Percentiles rank a stretch among this genome's conserved stretches.
Evolutionary conservation across 2,329 filamentous ascomycete species (phyloP).

Genomic region (Pseudogymnoascus sp.): DNA sequence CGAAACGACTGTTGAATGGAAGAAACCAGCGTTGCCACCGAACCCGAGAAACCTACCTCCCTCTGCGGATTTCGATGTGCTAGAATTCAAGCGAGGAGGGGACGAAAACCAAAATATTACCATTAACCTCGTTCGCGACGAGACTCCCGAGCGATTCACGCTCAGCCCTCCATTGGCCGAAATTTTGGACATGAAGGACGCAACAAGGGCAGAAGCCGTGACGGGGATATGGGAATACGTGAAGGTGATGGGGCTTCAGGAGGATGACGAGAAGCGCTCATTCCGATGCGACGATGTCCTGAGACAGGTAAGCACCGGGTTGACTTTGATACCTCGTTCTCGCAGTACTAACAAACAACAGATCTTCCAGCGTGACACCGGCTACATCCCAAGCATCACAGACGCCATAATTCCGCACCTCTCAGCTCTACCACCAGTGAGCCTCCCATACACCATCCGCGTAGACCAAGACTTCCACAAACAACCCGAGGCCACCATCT

Average conservation of each 20-base stretch:
- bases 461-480: constrained; percentile 79
- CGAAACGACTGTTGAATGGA: constrained; percentile 71
- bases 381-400: constrained; percentile 79
- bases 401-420: constrained; percentile 75
- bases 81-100: constrained; percentile 84
- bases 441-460: constrained; percentile 85
- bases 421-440: constrained; percentile 69
- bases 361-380: constrained; percentile 66
- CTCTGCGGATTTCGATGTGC: constrained; percentile 77
- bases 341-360: constrained; percentile 30
- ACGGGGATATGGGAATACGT: constrained; percentile 96
- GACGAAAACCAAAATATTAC: constrained; percentile 90
- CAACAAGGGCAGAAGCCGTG: constrained; percentile 78
- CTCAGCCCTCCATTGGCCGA: constrained; percentile 73
- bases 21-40: constrained; percentile 58
- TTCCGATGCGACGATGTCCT: constrained; percentile 84
- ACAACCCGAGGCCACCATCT: constrained; percentile 69
- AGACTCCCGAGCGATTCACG: constrained; percentile 76
- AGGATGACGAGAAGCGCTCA: constrained; percentile 89
- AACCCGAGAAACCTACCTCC: constrained; percentile 39
- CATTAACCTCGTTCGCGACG: constrained; percentile 77
- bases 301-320: constrained; percentile 53
- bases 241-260: constrained; percentile 73
- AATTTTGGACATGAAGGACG: constrained; percentile 77
- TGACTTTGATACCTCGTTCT: not conserved